Evolutionary conservation across 306 rosid species (phyloP), one percentile per base, ranked within the genome.

Genomic region (Quercus suber): DNA sequence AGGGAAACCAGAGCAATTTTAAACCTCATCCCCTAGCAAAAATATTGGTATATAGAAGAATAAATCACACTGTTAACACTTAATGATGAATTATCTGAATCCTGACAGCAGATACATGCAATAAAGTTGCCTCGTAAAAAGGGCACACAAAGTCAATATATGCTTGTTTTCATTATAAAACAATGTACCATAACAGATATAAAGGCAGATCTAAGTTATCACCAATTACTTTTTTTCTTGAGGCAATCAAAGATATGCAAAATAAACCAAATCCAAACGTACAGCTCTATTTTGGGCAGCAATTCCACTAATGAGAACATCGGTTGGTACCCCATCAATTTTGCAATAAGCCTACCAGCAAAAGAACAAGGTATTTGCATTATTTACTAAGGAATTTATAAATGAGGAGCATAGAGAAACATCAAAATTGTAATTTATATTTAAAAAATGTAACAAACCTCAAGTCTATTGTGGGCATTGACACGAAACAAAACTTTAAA

Each of bases 231-330:
- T 41, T 41, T 41, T 41, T 41, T 41, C 45, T 41, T 41, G 14
- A 64, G 19, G 21, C 45, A 6, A 70, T 41, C 14, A 37, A 70
- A 68, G 74, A 70, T 23, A 21, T 5, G 19, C 69, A 76, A 71
- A 17, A 53, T n/a, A 64, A 69, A 65, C 14, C n/a, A 76, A 76
- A 30, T 71, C 57, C 76, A 73, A 7, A 87, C 97, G 91, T 84
- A 95, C 99, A 78, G 99, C 99, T 92, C 98, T 92, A 81, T 92
- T 95, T 86, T 95, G 99, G 83, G 90, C 81, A 6, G 85, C 78
- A 80, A 82, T 78, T 81, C 98, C 98, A 77, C 77, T 71, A 43
- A 95, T 78, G 60, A 95, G 89, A 70, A 93, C 45, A 87, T 95
- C 97, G 3, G 85, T 86, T 9, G 95, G 89, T 67, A 95, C 76